These are phyloP conservation scores for Coemansia sp. DNA, from an alignment of 192 early-diverging fungal genomes.

Conservation along the genomic window DNA sequence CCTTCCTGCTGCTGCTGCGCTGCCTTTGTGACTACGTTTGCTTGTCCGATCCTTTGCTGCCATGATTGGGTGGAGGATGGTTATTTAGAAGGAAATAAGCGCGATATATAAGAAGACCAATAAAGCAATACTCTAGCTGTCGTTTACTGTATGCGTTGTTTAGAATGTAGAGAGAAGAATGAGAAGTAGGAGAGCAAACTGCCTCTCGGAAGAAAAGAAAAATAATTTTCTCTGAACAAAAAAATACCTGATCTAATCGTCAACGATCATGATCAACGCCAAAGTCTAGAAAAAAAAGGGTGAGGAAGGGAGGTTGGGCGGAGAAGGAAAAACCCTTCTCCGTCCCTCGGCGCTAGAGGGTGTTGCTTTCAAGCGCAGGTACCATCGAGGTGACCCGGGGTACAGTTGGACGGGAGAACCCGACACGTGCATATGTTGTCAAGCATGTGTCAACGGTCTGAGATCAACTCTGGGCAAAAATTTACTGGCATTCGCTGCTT, in stretches of 20 bases:
- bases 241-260: neutral
- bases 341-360: no score
- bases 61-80: neutral
- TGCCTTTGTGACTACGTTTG: neutral
- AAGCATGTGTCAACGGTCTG: no score
- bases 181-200: neutral
- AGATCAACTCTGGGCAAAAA: no score
- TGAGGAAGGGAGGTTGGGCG: no score
- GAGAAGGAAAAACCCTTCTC: no score
- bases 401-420: no score
- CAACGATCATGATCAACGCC: neutral
- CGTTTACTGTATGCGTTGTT: neutral
- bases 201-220: neutral
- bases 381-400: no score
- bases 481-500: no score
- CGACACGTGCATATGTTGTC: no score
- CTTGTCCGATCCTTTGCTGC: constrained; percentile 2
- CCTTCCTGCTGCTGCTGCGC: neutral
- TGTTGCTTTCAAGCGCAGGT: no score
- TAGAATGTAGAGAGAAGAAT: constrained; percentile 4
- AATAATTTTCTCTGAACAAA: neutral
- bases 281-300: no score
- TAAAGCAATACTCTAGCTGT: neutral
- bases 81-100: neutral
- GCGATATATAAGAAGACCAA: neutral